phyloP scores from a whole-genome alignment of 140 eudicot genomes.

The Anethum foeniculum region DNA sequence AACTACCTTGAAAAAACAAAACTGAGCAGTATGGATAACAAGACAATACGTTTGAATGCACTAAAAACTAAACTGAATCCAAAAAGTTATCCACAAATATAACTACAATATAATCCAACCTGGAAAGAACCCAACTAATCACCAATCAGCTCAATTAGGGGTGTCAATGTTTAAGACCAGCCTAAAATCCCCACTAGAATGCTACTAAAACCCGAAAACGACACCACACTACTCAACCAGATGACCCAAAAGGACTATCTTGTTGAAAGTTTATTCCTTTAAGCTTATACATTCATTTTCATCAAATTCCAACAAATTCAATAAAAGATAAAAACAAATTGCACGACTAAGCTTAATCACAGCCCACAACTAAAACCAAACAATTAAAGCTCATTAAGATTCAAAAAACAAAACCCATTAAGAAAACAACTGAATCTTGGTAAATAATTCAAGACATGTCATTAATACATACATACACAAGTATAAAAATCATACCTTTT shows the following conservation, averaged over 20 bases:
- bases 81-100: neutral
- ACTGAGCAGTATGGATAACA: neutral
- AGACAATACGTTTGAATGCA: neutral
- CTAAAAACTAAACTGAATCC: neutral
- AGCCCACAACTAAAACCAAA: neutral
- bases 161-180: neutral
- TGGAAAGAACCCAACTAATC: neutral
- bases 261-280: neutral
- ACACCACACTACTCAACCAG: neutral
- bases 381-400: neutral
- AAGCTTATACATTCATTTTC: neutral
- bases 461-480: neutral
- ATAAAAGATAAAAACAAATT: too few relatives aligned
- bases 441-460: neutral
- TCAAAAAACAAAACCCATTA: neutral
- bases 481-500: constrained; percentile 35
- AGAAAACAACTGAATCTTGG: neutral
- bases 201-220: neutral
- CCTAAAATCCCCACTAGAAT: neutral
- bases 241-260: neutral
- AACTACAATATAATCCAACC: neutral
- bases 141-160: neutral
- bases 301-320: neutral
- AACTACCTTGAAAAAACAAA: neutral
- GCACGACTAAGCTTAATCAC: neutral